Evolutionary conservation across 352 stramenopile species (phyloP).

Genomic region (Bremia lactucae): DNA sequence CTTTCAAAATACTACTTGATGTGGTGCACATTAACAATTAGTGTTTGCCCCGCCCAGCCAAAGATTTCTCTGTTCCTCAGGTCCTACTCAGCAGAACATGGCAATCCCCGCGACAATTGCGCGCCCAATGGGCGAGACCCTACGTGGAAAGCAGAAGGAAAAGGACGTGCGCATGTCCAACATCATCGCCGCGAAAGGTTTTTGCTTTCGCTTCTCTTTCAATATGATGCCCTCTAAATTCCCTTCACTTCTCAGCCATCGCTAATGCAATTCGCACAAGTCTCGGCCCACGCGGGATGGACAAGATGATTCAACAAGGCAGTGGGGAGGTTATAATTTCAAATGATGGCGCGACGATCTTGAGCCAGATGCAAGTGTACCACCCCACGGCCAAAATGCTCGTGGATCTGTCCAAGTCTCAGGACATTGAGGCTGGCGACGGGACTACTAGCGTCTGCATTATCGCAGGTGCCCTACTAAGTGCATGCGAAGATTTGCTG

Average conservation of each 20-base stretch:
- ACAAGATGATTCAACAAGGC: conserved; percentile 99
- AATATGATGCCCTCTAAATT: not conserved
- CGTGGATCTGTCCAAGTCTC: conserved; percentile 97
- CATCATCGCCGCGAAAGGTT: conserved; percentile 97
- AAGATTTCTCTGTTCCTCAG: conserved; percentile 10
- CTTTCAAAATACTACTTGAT: too few relatives aligned
- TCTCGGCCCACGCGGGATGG: conserved; percentile 96
- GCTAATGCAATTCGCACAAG: conserved; percentile 97
- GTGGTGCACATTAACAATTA: not conserved
- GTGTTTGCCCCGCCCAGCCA: conserved; percentile 4
- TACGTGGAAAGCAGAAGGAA: conserved; percentile 89
- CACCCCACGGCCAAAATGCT: conserved; percentile 99
- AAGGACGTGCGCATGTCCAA: conserved; percentile 98
- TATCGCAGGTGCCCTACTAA: conserved; percentile 95
- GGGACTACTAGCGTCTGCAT: conserved; percentile 97
- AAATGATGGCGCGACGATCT: conserved; percentile 99
- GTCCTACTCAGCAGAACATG: conserved; percentile 8
- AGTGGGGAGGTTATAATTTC: conserved; percentile 99
- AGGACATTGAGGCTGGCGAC: conserved; percentile 99
- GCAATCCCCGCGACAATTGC: conserved; percentile 40
- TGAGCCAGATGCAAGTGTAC: conserved; percentile 96
- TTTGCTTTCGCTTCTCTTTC: not conserved
- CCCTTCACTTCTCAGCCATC: conserved; percentile 68
- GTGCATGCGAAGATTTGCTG: conserved; percentile 88
- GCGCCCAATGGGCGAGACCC: conserved; percentile 59